Evolutionary conservation across 2,329 filamentous ascomycete species (phyloP), one percentile per base, ranked within the genome.

Genomic region (Coniochaeta prunicola): DNA sequence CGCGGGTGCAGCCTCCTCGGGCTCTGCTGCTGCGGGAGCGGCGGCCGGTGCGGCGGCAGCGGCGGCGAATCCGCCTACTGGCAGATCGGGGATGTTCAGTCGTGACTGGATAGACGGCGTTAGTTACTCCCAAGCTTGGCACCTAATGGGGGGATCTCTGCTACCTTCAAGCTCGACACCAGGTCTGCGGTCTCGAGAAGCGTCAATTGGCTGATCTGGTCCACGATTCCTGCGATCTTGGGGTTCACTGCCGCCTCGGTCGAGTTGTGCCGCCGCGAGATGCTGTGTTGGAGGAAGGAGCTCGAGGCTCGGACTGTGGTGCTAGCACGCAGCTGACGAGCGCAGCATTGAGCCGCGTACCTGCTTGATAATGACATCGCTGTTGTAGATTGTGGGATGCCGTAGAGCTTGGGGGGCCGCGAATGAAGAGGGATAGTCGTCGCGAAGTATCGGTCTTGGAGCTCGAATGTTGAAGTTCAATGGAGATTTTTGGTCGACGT

Each of bases 191-290:
- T 99, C 84, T 99, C 96, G 69, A 99, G 80, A 60, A 99, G 83
- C 50, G 92, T 99, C 84, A 99, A 88, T 84, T 94, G 88, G 78
- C 93, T 96, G 76, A 99, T 99, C 78, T 99, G 92, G 74, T 99
- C 92, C 70, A 99, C 94, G 71, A 99, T 99, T 61, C 84, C 85
- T 67, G 87, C 77, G 69, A 99, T 96, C 84, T 99, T 99, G 63
- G 94, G 92, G 77, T 90, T 96, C 62, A 80, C 76, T 68, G 80
- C 80, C 59, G 85, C 86, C 68, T 92, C 89, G 67, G 91, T 92
- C 63, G 91, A 93, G 76, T 94, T 90, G 89, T 91, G 92, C 84
- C 94, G 86, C 77, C 89, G 86, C 71, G 85, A 72, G 65, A 74
- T 76, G 70, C 77, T 78, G 67, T 73, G 80, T 73, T 77, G 77